phyloP scores from a whole-genome alignment of 352 stramenopile genomes.

The Albugo candida region DNA sequence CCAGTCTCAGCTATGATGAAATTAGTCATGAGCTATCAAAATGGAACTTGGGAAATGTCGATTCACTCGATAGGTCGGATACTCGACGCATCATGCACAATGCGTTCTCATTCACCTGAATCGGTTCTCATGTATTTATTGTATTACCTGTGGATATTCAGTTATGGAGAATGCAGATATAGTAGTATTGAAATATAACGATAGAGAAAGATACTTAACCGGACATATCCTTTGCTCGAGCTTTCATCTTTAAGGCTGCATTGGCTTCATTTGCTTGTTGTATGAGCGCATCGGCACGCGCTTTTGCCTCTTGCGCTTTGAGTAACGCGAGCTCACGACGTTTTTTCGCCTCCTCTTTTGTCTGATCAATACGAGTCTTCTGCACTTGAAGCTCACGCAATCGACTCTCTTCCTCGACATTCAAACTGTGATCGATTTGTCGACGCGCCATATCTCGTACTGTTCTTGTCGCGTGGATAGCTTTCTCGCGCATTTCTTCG shows the following conservation, averaged over 20 bases:
- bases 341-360: slow-evolving; percentile 20
- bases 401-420: slow-evolving; percentile 33
- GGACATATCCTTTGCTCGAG: background rate
- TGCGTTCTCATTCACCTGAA: too few relatives aligned
- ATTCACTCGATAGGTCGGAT: background rate
- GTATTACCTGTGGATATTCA: too few relatives aligned
- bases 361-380: slow-evolving; percentile 27
- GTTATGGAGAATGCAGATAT: too few relatives aligned
- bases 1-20: slow-evolving; percentile 28
- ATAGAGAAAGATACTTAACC: background rate
- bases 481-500: slow-evolving; percentile 34
- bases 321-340: slow-evolving; percentile 23
- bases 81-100: too few relatives aligned
- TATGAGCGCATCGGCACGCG: slow-evolving; percentile 32
- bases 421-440: slow-evolving; percentile 46
- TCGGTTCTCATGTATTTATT: too few relatives aligned
- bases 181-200: background rate
- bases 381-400: slow-evolving; percentile 18
- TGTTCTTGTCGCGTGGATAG: slow-evolving; percentile 40
- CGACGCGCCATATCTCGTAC: slow-evolving; percentile 37
- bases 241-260: background rate
- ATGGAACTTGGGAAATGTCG: background rate
- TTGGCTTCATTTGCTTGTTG: slow-evolving; percentile 25
- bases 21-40: background rate
- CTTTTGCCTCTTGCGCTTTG: slow-evolving; percentile 30